Percentiles rank a stretch among this genome's conserved stretches.
phyloP scores from a whole-genome alignment of 805 yeast genomes.

The Yarrowia sp. region DNA sequence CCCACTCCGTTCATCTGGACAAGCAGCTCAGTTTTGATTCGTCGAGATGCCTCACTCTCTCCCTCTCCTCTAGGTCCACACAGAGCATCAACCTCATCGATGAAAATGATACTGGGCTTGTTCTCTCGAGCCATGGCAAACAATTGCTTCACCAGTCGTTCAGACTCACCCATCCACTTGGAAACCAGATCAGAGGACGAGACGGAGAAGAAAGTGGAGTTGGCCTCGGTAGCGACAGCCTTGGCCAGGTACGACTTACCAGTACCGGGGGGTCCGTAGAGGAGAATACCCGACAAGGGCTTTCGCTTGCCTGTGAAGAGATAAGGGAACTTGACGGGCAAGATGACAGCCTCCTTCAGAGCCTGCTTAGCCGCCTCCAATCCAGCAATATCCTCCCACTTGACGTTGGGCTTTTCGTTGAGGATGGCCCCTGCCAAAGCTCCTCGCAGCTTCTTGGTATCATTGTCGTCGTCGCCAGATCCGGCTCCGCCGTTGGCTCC shows the following conservation, averaged over 20 bases:
- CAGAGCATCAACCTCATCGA: conserved; percentile 96
- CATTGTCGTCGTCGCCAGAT: conserved; percentile 67
- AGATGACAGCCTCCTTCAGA: conserved; percentile 91
- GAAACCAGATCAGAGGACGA: conserved; percentile 94
- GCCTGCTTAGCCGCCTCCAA: conserved; percentile 94
- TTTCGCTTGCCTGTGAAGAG: conserved; percentile 90
- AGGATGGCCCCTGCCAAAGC: conserved; percentile 90
- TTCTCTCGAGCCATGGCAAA: conserved; percentile 95
- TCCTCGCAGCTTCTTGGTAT: conserved; percentile 82
- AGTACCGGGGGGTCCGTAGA: conserved; percentile 95
- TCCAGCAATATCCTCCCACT: conserved; percentile 96
- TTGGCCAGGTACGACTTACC: conserved; percentile 96
- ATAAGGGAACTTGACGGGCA: conserved; percentile 96
- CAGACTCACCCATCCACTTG: conserved; percentile 99
- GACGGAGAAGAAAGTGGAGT: conserved; percentile 92
- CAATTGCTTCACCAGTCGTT: conserved; percentile 89
- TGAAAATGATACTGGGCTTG: conserved; percentile 92
- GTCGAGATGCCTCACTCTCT: conserved; percentile 91
- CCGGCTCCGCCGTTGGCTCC: conserved; percentile 47
- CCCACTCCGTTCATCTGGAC: conserved; percentile 99
- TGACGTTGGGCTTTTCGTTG: conserved; percentile 85
- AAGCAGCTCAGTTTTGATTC: conserved; percentile 91
- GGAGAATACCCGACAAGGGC: conserved; percentile 84
- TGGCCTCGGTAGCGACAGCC: conserved; percentile 98
- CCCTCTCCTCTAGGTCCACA: conserved; percentile 99